Base-by-base conservation (phyloP, 1,284 basidiomycete genomes). In the Trichosporon sp. region DNA sequence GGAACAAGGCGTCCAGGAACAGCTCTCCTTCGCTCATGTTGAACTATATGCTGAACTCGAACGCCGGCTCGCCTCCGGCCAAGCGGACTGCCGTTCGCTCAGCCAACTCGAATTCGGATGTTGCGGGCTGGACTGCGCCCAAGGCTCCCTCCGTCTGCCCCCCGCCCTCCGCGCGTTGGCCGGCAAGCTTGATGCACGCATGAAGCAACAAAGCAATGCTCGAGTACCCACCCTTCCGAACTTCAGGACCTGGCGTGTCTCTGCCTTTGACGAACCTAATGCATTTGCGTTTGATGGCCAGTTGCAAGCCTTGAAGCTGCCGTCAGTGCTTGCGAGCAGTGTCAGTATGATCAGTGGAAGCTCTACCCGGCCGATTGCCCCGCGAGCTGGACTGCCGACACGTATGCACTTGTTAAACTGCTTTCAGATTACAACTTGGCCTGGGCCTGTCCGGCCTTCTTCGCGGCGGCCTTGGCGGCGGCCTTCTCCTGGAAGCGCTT, bases 351-450 rank as follows among this genome's bases (percentile, higher is more conserved):
- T 7, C 5, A 21, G 42, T 44, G 6, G 11, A n/a, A 47, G 44
- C 18, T 47, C 12, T 1, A 38, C 35, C 9, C 35, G n/a, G n/a
- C n/a, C n/a, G n/a, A n/a, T n/a, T 6, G 12, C 35, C 0, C 12
- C n/a, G 18, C n/a, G 38, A 42, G 38, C 15, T 25, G 21, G 47
- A 29, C 47, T 56, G 51, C 51, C 13, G 27, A 27, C 51, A 56
- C 27, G 9, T 27, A 32, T 31, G 29, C 15, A 32, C 18, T 31
- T 31, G 29, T 2, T 29, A 29, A n/a, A 29, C 56, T 31, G 3
- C 29, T 60, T 32, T 12, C 56, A 31, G 29, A 31, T 65, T 66
- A 69, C 29, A 69, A 58, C 65, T 66, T 69, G 21, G 68, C 68
- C 53, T 65, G 51, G 13, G 47, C 64, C 34, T 65, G 51, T 3